phyloP scores from a whole-genome alignment of 139 green algal species.

The Micromonas pusilla region DNA sequence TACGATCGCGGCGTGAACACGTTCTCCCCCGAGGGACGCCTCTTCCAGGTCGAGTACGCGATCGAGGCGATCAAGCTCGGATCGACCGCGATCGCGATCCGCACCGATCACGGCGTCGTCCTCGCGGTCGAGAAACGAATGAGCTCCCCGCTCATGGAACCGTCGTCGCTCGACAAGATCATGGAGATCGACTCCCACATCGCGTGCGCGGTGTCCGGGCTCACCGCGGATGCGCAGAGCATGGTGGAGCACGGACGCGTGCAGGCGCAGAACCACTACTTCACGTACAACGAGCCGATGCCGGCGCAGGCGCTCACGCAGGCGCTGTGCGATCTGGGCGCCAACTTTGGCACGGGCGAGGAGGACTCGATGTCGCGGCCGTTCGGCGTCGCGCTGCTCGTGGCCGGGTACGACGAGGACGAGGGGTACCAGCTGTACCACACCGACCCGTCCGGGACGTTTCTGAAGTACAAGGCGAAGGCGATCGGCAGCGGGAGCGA shows the following conservation, averaged over 20 bases:
- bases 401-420: constrained; percentile 83
- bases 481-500: constrained; percentile 92
- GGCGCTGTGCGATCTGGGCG: constrained; percentile 87
- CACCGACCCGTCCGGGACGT: constrained; percentile 92
- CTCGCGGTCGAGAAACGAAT: constrained; percentile 96
- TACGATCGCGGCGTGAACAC: constrained; percentile 99
- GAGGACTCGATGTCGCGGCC: constrained; percentile 86
- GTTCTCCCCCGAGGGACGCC: constrained; percentile 69
- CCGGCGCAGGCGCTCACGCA: constrained; percentile 84
- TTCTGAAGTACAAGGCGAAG: constrained; percentile 81
- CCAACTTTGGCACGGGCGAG: constrained; percentile 91
- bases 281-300: constrained; percentile 98
- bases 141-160: constrained; percentile 86
- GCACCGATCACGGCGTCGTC: constrained; percentile 81
- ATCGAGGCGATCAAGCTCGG: constrained; percentile 99
- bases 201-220: constrained; percentile 88
- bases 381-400: constrained; percentile 94
- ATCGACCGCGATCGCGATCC: constrained; percentile 93
- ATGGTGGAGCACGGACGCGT: constrained; percentile 93
- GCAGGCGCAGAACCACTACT: constrained; percentile 75
- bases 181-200: constrained; percentile 95
- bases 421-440: constrained; percentile 57
- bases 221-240: constrained; percentile 93
- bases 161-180: constrained; percentile 68
- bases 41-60: constrained; percentile 99